Evolutionary conservation across 345 rosid species (phyloP), one percentile per base, ranked within the genome.

Genomic region (Linum lewisii): DNA sequence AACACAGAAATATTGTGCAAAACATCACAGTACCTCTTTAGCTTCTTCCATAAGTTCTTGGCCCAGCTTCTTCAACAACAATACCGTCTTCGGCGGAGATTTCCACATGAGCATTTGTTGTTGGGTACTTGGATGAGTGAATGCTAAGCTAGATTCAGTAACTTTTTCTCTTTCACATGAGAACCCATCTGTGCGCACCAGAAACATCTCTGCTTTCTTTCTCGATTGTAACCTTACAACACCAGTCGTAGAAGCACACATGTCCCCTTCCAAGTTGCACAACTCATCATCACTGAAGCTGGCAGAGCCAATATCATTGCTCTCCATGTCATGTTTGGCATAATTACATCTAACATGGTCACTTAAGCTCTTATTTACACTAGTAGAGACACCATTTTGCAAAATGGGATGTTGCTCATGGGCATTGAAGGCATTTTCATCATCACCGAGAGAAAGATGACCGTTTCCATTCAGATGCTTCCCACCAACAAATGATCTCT

Each of bases 21-120:
- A 15, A 38, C 45, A 38, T 15, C 20, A 51, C 6, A 15, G 20
- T 73, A 92, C 98, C 96, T 86, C 86, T 82, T 88, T 88, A 54
- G 98, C 90, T 82, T 92, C 85, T 75, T 92, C 91, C 96, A 86
- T 86, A 54, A 92, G 93, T 71, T 81, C 96, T 65, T 73, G 75
- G 34, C 98, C 98, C 37, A 87, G 89, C 78, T 92, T 92, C 75
- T 92, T 92, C 78, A 92, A 73, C 70, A 92, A 69, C 49, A 92
- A 73, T 18, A 81, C 96, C 37, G 98, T 92, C 76, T 78, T 92
- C 49, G 98, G 98, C 18, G 83, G 81, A 62, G 96, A 66, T 77
- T 92, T 92, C 98, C 98, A 92, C 83, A 92, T 83, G 69, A 92
- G 97, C 98, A 92, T 92, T 84, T 88, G 97, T 62, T 92, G 98